These are phyloP conservation scores for Lipomyces sp. DNA, from an alignment of 805 yeast genomes.

Conservation along the genomic window DNA sequence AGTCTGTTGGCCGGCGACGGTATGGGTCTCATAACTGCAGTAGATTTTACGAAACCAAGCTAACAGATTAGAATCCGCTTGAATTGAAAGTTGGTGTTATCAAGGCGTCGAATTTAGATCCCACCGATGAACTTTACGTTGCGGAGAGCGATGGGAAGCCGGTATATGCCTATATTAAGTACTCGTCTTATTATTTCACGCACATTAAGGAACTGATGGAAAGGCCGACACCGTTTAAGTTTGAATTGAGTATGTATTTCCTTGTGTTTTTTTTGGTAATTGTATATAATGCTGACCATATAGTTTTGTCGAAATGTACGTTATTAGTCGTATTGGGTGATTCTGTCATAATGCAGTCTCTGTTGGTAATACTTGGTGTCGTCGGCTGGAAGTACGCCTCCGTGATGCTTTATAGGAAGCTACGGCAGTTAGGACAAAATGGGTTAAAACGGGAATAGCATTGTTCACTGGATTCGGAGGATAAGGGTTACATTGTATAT, in stretches of 20 bases:
- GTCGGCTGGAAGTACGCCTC: constrained; percentile 33
- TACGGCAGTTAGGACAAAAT: constrained; percentile 15
- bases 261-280: background rate
- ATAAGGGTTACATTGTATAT: background rate
- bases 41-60: background rate
- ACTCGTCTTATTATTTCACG: constrained; percentile 33
- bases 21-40: constrained; percentile 1
- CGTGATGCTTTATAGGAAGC: constrained; percentile 19
- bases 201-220: constrained; percentile 27
- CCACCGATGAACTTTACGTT: constrained; percentile 25
- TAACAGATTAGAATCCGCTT: constrained; percentile 25
- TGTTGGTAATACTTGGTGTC: constrained; percentile 29
- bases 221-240: constrained; percentile 29
- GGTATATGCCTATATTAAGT: constrained; percentile 34
- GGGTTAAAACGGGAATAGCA: background rate
- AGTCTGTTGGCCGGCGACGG: constrained; percentile 38
- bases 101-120: constrained; percentile 30
- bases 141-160: constrained; percentile 18
- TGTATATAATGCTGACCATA: background rate
- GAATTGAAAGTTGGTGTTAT: constrained; percentile 34
- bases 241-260: constrained; percentile 30
- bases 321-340: constrained; percentile 33
- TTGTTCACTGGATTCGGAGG: background rate
- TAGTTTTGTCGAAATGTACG: constrained; percentile 37
- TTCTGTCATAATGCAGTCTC: constrained; percentile 31